These are phyloP conservation scores for Coemansia sp. DNA, from an alignment of 192 early-diverging fungal genomes.

Conservation along the genomic window DNA sequence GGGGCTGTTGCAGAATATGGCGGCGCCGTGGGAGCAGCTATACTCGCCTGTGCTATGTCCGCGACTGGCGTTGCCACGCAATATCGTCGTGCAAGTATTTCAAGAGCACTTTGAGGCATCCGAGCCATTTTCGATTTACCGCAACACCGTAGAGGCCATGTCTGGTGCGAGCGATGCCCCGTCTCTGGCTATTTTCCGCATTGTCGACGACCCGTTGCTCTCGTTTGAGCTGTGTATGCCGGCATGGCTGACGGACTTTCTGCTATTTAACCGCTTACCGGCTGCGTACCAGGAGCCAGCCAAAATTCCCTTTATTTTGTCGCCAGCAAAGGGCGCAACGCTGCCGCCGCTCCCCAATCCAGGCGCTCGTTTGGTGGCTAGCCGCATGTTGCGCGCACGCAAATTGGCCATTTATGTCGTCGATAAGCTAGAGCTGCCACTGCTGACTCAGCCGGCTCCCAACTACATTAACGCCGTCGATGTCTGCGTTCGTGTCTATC, in stretches of 20 bases:
- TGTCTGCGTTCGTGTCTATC: constrained; percentile 28
- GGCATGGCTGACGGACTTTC: constrained; percentile 79
- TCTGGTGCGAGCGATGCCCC: not conserved
- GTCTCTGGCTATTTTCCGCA: constrained; percentile 29
- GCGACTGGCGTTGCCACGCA: constrained; percentile 40
- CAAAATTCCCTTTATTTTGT: constrained; percentile 83
- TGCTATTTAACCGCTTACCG: constrained; percentile 68
- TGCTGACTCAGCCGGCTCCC: constrained; percentile 46
- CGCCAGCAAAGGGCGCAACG: constrained; percentile 56
- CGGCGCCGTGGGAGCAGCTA: constrained; percentile 47
- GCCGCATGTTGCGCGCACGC: constrained; percentile 81
- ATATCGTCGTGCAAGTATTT: constrained; percentile 26
- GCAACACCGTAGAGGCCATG: constrained; percentile 22
- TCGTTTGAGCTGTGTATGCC: constrained; percentile 74
- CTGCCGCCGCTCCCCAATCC: constrained; percentile 52
- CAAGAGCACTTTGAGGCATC: constrained; percentile 36
- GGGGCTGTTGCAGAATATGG: constrained; percentile 25
- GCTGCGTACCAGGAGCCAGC: constrained; percentile 68
- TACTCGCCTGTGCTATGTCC: constrained; percentile 50
- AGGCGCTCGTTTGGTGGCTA: constrained; percentile 71
- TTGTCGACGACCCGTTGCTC: constrained; percentile 36
- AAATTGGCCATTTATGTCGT: constrained; percentile 83
- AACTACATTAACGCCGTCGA: constrained; percentile 48
- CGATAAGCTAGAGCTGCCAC: constrained; percentile 65
- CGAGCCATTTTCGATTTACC: constrained; percentile 40